A percentile compares a stretch with the other conserved stretches of the same genome.
Evolutionary conservation across 805 yeast genomes (phyloP).

Genomic region (Starmera dryadoides): DNA sequence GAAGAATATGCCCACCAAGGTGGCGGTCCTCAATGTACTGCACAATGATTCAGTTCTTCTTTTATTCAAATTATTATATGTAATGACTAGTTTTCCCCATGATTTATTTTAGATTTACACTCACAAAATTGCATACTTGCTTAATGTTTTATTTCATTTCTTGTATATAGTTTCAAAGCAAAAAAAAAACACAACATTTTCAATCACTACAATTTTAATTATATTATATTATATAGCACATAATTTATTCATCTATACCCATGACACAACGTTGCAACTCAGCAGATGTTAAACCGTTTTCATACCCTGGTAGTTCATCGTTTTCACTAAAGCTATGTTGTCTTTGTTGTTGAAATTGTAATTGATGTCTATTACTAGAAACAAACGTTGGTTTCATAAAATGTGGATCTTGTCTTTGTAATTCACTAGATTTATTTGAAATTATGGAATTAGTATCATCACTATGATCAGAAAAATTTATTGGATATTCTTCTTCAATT

Average conservation of each 20-base stretch:
- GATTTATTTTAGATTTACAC: too few species aligned
- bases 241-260: constrained; percentile 2
- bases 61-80: not conserved
- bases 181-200: not conserved
- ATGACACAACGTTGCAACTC: constrained; percentile 14
- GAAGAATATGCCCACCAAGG: constrained; percentile 3
- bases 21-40: constrained; percentile 5
- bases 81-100: too few species aligned
- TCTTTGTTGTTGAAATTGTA: too few species aligned
- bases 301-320: not conserved
- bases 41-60: constrained; percentile 8
- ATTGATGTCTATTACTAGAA: constrained; percentile 8
- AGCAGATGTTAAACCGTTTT: constrained; percentile 14
- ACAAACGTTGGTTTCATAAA: constrained; percentile 21
- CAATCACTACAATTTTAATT: too few species aligned
- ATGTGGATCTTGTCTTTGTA: constrained; percentile 12
- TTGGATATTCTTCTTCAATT: constrained; percentile 10
- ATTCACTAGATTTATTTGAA: constrained; percentile 12
- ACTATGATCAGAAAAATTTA: constrained; percentile 21
- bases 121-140: too few species aligned
- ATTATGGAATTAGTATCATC: constrained; percentile 13
- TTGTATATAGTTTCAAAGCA: too few species aligned
- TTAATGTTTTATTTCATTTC: too few species aligned
- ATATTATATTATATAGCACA: too few species aligned
- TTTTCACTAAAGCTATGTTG: too few species aligned